Percentiles rank a stretch among this genome's conserved stretches.
phyloP scores from a whole-genome alignment of 2,329 filamentous ascomycete genomes.

The Trichothecium roseum region DNA sequence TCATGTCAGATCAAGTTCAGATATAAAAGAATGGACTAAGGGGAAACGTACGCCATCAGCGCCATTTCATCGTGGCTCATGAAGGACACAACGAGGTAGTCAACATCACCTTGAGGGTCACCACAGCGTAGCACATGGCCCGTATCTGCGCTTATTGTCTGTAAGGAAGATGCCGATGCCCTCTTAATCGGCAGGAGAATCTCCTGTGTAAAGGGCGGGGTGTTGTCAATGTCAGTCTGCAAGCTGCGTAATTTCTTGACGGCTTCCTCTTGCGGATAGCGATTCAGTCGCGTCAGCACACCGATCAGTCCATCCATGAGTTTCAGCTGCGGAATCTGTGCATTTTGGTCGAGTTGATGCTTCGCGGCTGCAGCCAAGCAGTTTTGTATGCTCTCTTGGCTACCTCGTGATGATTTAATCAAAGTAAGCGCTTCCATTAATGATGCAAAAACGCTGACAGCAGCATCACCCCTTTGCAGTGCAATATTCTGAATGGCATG shows the following conservation, averaged over 20 bases:
- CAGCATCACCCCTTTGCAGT: slow-evolving; percentile 47
- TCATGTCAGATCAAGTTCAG: slow-evolving; percentile 7
- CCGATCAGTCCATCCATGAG: slow-evolving; percentile 58
- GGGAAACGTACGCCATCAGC: slow-evolving; percentile 37
- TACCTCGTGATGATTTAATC: slow-evolving; percentile 51
- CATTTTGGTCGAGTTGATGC: slow-evolving; percentile 55
- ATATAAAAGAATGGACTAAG: no score
- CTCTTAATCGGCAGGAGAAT: slow-evolving; percentile 46
- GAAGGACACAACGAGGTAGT: slow-evolving; percentile 50
- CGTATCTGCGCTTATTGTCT: slow-evolving; percentile 48
- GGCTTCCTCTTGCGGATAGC: slow-evolving; percentile 47
- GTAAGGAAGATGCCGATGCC: slow-evolving; percentile 28
- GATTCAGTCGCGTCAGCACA: slow-evolving; percentile 57
- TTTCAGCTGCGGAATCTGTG: slow-evolving; percentile 55
- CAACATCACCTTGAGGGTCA: slow-evolving; percentile 29
- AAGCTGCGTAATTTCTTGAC: slow-evolving; percentile 50
- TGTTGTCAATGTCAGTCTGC: slow-evolving; percentile 51
- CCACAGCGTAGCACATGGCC: slow-evolving; percentile 41
- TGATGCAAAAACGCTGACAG: slow-evolving; percentile 54
- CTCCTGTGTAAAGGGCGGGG: slow-evolving; percentile 31
- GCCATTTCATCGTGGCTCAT: slow-evolving; percentile 50
- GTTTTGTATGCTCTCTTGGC: slow-evolving; percentile 58
- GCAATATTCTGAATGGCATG: slow-evolving; percentile 51
- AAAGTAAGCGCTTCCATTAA: slow-evolving; percentile 61
- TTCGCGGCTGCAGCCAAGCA: slow-evolving; percentile 66